Conservation (phyloP, 1,139 yeast species). For the Torulaspora pretoriensis region DNA sequence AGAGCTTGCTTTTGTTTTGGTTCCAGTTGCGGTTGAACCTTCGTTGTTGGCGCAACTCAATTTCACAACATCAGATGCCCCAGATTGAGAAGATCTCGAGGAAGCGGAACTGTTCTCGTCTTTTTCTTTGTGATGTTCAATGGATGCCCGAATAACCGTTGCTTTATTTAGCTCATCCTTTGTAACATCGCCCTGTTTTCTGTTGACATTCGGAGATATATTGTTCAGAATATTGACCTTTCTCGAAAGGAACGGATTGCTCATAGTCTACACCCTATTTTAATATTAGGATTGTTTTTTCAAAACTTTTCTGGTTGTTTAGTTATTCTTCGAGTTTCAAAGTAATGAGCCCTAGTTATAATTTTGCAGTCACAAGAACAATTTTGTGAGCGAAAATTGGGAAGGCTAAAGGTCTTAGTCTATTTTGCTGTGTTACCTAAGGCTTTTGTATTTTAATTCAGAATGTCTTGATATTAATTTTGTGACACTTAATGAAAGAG, state of each 20-base stretch:
- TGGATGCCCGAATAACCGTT: conserved; percentile 1
- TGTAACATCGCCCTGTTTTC: conserved; percentile 6
- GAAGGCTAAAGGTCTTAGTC: neutral
- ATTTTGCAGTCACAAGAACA: neutral
- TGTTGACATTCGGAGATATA: conserved; percentile 21
- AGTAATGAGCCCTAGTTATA: neutral
- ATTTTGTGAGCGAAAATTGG: neutral
- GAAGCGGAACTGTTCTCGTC: conserved; percentile 17
- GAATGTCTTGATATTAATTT: neutral
- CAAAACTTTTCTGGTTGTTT: neutral
- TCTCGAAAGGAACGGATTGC: conserved; percentile 8
- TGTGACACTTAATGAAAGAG: conserved; percentile 5
- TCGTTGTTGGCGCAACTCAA: conserved; percentile 17
- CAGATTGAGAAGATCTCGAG: conserved; percentile 25
- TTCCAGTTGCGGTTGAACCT: neutral
- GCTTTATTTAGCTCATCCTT: conserved; percentile 7
- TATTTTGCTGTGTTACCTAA: neutral
- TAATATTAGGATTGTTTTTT: neutral
- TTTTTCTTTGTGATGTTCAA: conserved; percentile 3
- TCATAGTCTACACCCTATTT: conserved; percentile 1
- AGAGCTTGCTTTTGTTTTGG: neutral
- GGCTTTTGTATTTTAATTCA: neutral
- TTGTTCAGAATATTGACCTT: conserved; percentile 15
- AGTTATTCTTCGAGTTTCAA: conserved; percentile 1
- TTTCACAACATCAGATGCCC: conserved; percentile 30